Percentiles rank a stretch among this genome's conserved stretches.
Conservation (phyloP, 495 filamentous ascomycete species). For the Penicillium chermesinum region DNA sequence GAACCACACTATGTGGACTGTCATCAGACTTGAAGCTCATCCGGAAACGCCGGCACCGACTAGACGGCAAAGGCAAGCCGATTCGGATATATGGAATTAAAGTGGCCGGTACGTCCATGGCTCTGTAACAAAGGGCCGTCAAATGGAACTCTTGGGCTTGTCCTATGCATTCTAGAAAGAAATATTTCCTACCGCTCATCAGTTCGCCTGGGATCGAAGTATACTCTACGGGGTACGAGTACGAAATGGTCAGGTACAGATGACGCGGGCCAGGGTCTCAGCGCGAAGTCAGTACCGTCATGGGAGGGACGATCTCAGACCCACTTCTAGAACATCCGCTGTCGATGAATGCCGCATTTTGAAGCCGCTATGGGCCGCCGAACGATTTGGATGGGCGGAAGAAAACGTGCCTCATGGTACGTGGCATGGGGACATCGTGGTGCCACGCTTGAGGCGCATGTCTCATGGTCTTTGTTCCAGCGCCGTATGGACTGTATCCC, state of each 20-base stretch:
- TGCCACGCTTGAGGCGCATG: too few relatives aligned
- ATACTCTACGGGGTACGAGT: slow-evolving; percentile 1
- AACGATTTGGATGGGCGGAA: background rate
- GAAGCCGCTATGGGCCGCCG: background rate
- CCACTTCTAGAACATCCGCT: slow-evolving; percentile 12
- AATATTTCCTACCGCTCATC: too few relatives aligned
- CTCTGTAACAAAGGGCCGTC: too few relatives aligned
- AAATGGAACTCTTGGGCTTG: too few relatives aligned
- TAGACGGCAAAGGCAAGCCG: slow-evolving; percentile 5
- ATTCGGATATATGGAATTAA: background rate
- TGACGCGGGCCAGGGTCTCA: slow-evolving; percentile 20
- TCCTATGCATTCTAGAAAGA: too few relatives aligned
- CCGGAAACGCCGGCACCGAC: slow-evolving; percentile 26
- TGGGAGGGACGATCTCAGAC: slow-evolving; percentile 26
- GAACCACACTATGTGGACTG: slow-evolving; percentile 22
- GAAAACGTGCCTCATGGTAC: background rate
- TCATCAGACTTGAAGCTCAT: slow-evolving; percentile 22
- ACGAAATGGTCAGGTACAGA: slow-evolving; percentile 16
- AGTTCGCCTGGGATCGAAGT: too few relatives aligned
- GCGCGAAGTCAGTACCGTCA: slow-evolving; percentile 26
- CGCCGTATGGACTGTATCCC: background rate
- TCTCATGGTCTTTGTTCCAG: background rate
- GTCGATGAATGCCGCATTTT: slow-evolving; percentile 16
- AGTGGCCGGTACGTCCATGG: too few relatives aligned
- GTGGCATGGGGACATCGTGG: slow-evolving; percentile 9